A percentile compares a stretch with the other conserved stretches of the same genome.
These are phyloP conservation scores for Hyphodiscus sp. DNA, from an alignment of 2,329 filamentous ascomycete species.

Conservation along the genomic window DNA sequence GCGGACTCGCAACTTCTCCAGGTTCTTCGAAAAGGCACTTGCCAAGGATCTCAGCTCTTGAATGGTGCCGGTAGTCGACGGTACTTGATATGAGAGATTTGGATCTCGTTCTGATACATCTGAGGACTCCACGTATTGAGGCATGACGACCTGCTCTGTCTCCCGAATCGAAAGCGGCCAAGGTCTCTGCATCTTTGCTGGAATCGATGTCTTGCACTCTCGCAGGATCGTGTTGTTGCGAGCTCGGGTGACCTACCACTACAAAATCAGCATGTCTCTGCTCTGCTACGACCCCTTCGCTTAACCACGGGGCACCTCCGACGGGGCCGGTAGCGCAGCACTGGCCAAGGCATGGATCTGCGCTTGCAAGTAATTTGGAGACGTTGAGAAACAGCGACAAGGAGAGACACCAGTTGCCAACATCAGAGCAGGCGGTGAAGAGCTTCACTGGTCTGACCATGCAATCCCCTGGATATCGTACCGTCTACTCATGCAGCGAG, in stretches of 20 bases:
- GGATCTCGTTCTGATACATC: background rate
- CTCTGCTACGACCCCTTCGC: too few relatives aligned
- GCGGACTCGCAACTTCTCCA: background rate
- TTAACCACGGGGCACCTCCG: too few relatives aligned
- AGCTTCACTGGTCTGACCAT: too few relatives aligned
- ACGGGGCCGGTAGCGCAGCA: too few relatives aligned
- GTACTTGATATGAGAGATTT: background rate
- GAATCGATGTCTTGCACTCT: background rate
- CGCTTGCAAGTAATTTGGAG: too few relatives aligned
- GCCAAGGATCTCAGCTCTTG: background rate
- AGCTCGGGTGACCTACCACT: background rate
- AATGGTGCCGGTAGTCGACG: background rate
- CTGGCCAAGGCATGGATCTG: too few relatives aligned
- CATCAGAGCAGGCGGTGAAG: too few relatives aligned
- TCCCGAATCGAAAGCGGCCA: background rate
- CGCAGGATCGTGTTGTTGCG: background rate
- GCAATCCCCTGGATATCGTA: too few relatives aligned
- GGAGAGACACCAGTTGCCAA: too few relatives aligned
- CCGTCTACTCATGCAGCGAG: too few relatives aligned
- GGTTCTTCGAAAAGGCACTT: background rate
- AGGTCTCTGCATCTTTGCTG: background rate
- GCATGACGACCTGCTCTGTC: background rate
- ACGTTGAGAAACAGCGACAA: too few relatives aligned
- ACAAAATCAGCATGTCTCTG: background rate
- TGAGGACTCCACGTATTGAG: background rate